Percentiles rank a stretch among this genome's conserved stretches.
These are phyloP conservation scores for Brachypodium distachyon DNA, from an alignment of 202 grass and related monocot species.

Conservation along the genomic window DNA sequence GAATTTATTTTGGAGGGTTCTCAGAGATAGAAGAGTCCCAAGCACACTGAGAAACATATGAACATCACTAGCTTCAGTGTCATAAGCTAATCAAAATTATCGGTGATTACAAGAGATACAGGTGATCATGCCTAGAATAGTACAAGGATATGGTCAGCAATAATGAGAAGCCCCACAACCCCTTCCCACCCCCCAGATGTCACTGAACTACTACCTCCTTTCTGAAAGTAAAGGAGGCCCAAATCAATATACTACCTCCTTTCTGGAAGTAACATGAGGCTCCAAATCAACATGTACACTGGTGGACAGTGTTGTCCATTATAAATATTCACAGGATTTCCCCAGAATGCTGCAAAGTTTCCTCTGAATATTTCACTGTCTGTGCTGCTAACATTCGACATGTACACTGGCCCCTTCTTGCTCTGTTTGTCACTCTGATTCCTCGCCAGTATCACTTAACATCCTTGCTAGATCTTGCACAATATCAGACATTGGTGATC, in stretches of 20 bases:
- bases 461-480: slow-evolving; percentile 58
- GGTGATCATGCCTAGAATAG: slow-evolving; percentile 3
- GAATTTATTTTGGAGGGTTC: neutral
- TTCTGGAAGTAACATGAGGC: slow-evolving; percentile 25
- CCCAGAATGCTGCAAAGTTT: neutral
- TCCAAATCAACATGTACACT: slow-evolving; percentile 38
- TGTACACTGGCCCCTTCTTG: neutral
- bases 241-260: slow-evolving; percentile 29
- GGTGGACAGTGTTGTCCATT: slow-evolving; percentile 10
- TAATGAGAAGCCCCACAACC: neutral
- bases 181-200: neutral
- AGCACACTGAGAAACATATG: neutral
- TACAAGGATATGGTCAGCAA: slow-evolving; percentile 13
- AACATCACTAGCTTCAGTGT: slow-evolving; percentile 12
- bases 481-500: slow-evolving; percentile 60
- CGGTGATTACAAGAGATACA: slow-evolving; percentile 43
- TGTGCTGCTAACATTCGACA: neutral
- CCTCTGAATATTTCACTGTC: neutral
- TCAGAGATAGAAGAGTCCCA: neutral
- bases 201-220: slow-evolving; percentile 9
- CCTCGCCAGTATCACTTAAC: slow-evolving; percentile 38
- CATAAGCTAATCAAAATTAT: slow-evolving; percentile 20
- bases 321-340: neutral
- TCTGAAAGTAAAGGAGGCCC: slow-evolving; percentile 18
- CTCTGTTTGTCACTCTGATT: slow-evolving; percentile 34